These are phyloP conservation scores for Coniochaeta sp. DNA, from an alignment of 2,329 filamentous ascomycete genomes.

Conservation along the genomic window DNA sequence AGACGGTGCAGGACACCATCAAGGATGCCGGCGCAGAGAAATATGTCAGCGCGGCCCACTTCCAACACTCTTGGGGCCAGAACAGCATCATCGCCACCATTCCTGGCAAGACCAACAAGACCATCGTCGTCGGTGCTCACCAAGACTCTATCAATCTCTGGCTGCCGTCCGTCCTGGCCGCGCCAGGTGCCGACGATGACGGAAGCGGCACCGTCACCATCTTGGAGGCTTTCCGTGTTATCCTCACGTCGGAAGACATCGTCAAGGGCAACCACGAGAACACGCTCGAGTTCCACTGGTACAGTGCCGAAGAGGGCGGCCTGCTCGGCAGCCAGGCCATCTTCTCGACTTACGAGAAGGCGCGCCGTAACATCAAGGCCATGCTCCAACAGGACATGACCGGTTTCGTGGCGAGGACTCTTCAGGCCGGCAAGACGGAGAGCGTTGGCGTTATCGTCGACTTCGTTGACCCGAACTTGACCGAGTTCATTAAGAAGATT, in stretches of 20 bases:
- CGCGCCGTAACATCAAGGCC: conserved; percentile 71
- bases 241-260: conserved; percentile 67
- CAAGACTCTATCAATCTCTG: conserved; percentile 95
- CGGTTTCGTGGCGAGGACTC: conserved; percentile 74
- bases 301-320: conserved; percentile 83
- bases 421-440: conserved; percentile 76
- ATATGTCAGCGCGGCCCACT: conserved; percentile 62
- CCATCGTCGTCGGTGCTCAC: conserved; percentile 83
- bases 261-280: conserved; percentile 66
- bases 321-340: conserved; percentile 84
- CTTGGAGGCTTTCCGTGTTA: conserved; percentile 77
- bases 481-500: conserved; percentile 82
- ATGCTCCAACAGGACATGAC: conserved; percentile 99
- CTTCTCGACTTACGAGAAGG: conserved; percentile 71
- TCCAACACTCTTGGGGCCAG: conserved; percentile 81
- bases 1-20: conserved; percentile 66
- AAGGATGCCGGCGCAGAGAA: conserved; percentile 61
- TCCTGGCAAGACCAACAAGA: conserved; percentile 76
- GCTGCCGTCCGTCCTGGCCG: conserved; percentile 72
- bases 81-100: conserved; percentile 87
- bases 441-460: conserved; percentile 90
- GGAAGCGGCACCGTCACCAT: conserved; percentile 92
- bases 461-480: conserved; percentile 76
- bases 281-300: conserved; percentile 96
- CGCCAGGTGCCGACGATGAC: conserved; percentile 93